Evolutionary conservation across 768 basidiomycete genomes (phyloP).

Genomic region (Naematelia encephala): DNA sequence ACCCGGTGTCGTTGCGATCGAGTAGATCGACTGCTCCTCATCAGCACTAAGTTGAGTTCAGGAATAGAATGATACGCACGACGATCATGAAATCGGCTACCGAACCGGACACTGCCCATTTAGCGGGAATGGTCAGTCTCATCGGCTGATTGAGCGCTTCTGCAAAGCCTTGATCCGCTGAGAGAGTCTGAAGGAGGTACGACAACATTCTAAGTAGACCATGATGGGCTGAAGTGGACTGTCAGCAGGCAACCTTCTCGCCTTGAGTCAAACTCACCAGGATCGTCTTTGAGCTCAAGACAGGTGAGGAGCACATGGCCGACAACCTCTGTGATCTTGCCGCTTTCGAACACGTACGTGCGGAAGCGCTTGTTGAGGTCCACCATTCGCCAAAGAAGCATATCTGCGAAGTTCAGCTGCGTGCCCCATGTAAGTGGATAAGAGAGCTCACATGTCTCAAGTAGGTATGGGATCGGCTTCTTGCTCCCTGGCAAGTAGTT

Average conservation of each 20-base stretch:
- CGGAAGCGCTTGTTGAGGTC: constrained; percentile 96
- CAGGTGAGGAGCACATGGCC: constrained; percentile 75
- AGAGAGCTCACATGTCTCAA: constrained; percentile 67
- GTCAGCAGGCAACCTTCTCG: no score
- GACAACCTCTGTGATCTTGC: constrained; percentile 70
- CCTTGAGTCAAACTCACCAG: constrained; percentile 59
- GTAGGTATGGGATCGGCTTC: constrained; percentile 74
- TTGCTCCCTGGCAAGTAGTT: constrained; percentile 80
- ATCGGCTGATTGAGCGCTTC: constrained; percentile 64
- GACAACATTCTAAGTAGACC: constrained; percentile 83
- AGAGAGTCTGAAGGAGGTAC: constrained; percentile 86
- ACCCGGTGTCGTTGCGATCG: constrained; percentile 82
- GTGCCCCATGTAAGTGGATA: neutral
- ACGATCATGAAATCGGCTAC: constrained; percentile 84
- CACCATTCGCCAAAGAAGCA: constrained; percentile 77
- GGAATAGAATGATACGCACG: constrained; percentile 54
- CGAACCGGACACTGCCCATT: constrained; percentile 70
- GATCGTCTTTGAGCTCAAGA: constrained; percentile 88
- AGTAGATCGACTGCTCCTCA: constrained; percentile 69
- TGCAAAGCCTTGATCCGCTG: constrained; percentile 77
- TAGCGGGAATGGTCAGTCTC: constrained; percentile 62
- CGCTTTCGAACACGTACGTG: constrained; percentile 72
- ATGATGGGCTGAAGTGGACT: constrained; percentile 75
- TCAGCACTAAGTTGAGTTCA: neutral
- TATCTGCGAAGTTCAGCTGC: constrained; percentile 33